Evolutionary conservation across 2,329 filamentous ascomycete genomes (phyloP), one percentile per base, ranked within the genome.

Genomic region (Xylariomycetidae sp.): DNA sequence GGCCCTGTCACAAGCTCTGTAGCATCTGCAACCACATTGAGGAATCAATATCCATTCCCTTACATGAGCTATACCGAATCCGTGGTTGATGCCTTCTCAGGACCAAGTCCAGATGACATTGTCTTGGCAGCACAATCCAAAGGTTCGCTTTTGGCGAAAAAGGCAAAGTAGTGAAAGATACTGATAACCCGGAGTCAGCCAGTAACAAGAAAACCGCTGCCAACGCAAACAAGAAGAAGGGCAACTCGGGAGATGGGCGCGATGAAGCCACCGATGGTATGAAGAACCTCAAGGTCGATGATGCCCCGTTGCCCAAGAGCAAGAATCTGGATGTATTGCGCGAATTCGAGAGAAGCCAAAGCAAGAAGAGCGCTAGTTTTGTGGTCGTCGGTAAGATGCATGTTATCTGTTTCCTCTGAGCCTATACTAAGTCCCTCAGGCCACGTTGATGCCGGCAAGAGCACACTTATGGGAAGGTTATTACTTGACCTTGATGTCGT

Each of bases 371-470:
- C 34, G 83, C 85, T 26, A 95, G 88, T 56, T 94, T 96, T 61
- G 88, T 95, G 6, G 89, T 96, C 20, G 88, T 95, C 48, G 88
- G 86, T 89, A 67, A 49, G 79, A 37, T 16, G 19, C 18, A 16
- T 12, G 6, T 29, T 16, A 4, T 49, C 5, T 30, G 30, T 5
- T 9, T 19, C 12, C 11, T 16, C 25, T 12, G 20, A 16, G n/a
- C 10, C 31, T 4, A 37, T 33, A 16, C 30, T 43, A 34, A 51
- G 27, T 16, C 33, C 16, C 31, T 15, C 56, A 88, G 88, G 92
- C 11, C 92, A 98, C 57, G 92, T 98, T 35, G 92, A 98, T 59
- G 90, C 94, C 33, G 92, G 92, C 33, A 98, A 98, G 62, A 96
- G 88, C 57, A 98, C 92, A 5, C 72, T 98, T 23, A 97, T 98